Percentiles rank a stretch among this genome's conserved stretches.
These are phyloP conservation scores for Globisporangium megalacanthum DNA, from an alignment of 352 stramenopile genomes.

Conservation along the genomic window DNA sequence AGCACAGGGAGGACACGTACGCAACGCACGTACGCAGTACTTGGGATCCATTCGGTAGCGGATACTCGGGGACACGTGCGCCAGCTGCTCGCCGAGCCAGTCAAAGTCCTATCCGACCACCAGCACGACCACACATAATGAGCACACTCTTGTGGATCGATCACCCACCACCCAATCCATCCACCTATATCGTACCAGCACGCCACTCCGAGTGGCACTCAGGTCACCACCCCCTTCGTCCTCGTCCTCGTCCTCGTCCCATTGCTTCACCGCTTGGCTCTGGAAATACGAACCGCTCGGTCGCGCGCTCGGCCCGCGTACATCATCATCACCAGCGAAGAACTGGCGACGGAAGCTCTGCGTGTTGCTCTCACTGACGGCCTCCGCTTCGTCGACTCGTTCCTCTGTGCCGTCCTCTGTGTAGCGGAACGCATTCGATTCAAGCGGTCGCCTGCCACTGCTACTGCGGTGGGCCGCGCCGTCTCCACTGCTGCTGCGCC, in stretches of 20 bases:
- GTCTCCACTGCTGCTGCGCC: constrained; percentile 5
- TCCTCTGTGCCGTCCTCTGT: constrained; percentile 25
- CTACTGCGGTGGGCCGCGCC: constrained; percentile 3
- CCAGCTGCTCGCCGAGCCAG: constrained; percentile 58
- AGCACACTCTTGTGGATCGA: constrained; percentile 6
- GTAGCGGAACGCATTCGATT: constrained; percentile 73
- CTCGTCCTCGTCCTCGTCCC: constrained; percentile 47
- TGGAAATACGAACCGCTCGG: constrained; percentile 49
- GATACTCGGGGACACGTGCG: constrained; percentile 31
- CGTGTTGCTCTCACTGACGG: constrained; percentile 2
- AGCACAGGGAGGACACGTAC: no score
- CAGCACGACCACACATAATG: constrained; percentile 1
- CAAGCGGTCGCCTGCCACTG: constrained; percentile 25
- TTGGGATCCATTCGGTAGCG: constrained; percentile 71
- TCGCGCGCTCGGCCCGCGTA: constrained; percentile 28
- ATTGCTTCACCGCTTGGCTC: constrained; percentile 57
- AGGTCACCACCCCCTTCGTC: constrained; percentile 16
- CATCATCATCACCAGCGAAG: constrained; percentile 54
- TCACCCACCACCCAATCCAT: neutral
- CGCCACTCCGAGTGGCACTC: constrained; percentile 15
- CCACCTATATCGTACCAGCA: constrained; percentile 24
- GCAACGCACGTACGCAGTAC: constrained; percentile 50
- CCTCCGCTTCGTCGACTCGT: constrained; percentile 7
- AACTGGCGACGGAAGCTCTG: constrained; percentile 36
- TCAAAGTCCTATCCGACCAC: constrained; percentile 43